Base-by-base conservation (phyloP, 441 rosid genomes). In the Mallotus japonicus region DNA sequence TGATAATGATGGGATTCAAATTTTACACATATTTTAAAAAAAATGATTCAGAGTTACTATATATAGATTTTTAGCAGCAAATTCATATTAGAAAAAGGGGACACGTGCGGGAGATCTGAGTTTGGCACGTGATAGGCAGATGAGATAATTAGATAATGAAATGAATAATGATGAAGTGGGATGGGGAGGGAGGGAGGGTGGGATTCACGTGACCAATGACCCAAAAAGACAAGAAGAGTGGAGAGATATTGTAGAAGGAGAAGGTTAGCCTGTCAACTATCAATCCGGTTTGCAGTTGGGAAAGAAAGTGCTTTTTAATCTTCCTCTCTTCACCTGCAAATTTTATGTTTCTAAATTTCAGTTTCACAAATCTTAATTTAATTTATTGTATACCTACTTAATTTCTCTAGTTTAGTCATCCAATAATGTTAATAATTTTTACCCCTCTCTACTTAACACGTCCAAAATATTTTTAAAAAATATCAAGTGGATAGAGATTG, bases 171-270 rank as follows among this genome's bases (percentile, higher is more conserved):
- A 56, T 28, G 32, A 46, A 34, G 40, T 10, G 51, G 15, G 11
- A 9, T 9, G 2, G 15, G 57, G 12, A 11, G 57, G 57, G 12
- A 11, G 57, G 13, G 71, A 63, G 82, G 86, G 80, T 83, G 85
- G 81, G 87, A 82, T 81, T 85, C 89, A 90, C 84, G 86, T 88
- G 95, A 83, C 66, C 74, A 62, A 61, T 63, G 60, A 65, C 69
- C 75, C 64, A 56, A 82, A 64, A 78, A 28, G 32, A 28, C 32
- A 28, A 28, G 32, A 42, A 8, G 46, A 42, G 10, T 6, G 46
- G 5, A 42, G 61, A 67, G 60, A 62, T 28, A 28, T 28, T 1
- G 32, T 28, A 70, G 53, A 58, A 53, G 50, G 1, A 47, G 76
- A 79, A 77, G 78, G 88, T 86, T 82, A 84, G 71, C 61, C 75